Base-by-base conservation (phyloP, 257 asterid species). In the Coffea canephora region DNA sequence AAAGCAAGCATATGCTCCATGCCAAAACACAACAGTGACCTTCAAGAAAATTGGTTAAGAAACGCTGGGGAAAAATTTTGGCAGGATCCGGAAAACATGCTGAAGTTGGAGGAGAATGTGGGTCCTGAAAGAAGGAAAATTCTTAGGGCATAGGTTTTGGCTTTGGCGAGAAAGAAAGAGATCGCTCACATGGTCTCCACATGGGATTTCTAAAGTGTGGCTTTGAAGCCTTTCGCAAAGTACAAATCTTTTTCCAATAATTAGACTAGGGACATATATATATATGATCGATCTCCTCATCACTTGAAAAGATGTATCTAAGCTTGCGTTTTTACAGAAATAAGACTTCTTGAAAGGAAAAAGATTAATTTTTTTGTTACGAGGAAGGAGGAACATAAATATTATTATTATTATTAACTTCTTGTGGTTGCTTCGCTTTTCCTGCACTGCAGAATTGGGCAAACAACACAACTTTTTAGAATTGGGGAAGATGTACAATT, bases 161-260 rank as follows among this genome's bases (percentile, higher is more conserved):
- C 76, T 71, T 73, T 71, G 78, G 78, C 84, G 81, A 84, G 82
- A 82, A 87, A 82, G 85, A 73, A 80, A 82, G 71, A 81, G 81
- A 79, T 70, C 77, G 68, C 6, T 82, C 96, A 89, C 96, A 89
- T 89, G 93, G 90, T 89, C 84, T 83, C 90, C 96, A 91, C 92
- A 89, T 89, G 92, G 87, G 83, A 75, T 73, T 85, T 85, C 71
- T 77, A 82, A 84, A 86, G 85, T 64, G 68, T 77, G 88, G 79
- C 61, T 75, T 85, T 84, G 86, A 88, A 82, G 79, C 76, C 80
- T 85, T 78, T 83, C 85, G 71, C 87, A 69, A 79, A 70, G 80
- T 80, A 79, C 85, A 84, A 39, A 83, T 39, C 74, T 67, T 81
- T 74, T 64, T 65, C n/a, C 50, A 77, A 12, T 77, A 23, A 36